A percentile compares a stretch with the other conserved stretches of the same genome.
These are phyloP conservation scores for Hypoxylon rickii DNA, from an alignment of 495 filamentous ascomycete species.

Conservation along the genomic window DNA sequence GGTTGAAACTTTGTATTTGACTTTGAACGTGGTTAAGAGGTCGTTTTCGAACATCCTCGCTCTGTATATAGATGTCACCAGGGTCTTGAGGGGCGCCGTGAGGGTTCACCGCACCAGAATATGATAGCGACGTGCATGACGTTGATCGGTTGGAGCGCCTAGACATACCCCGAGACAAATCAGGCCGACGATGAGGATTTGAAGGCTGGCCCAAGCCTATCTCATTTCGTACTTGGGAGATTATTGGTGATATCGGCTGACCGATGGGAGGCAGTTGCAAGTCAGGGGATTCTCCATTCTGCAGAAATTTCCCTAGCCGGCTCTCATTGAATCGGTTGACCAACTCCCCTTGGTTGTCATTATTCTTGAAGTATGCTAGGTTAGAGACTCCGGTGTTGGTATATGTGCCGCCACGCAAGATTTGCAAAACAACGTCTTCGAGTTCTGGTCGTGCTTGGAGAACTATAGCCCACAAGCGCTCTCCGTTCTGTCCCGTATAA, in stretches of 20 bases:
- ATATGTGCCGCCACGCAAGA: constrained; percentile 33
- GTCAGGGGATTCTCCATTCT: constrained; percentile 38
- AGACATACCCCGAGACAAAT: constrained; percentile 7
- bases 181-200: constrained; percentile 21
- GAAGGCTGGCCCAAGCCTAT: constrained; percentile 21
- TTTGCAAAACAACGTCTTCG: constrained; percentile 38
- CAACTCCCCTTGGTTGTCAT: constrained; percentile 39
- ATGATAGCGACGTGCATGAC: constrained; percentile 11
- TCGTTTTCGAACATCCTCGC: constrained; percentile 37
- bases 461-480: constrained; percentile 39
- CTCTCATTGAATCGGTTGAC: constrained; percentile 39
- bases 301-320: constrained; percentile 34
- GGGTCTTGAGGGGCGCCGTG: constrained; percentile 40
- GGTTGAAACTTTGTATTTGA: constrained; percentile 17
- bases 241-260: constrained; percentile 26
- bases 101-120: constrained; percentile 24
- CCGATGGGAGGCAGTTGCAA: constrained; percentile 32
- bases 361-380: constrained; percentile 40
- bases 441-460: constrained; percentile 38
- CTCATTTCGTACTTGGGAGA: constrained; percentile 26
- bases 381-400: constrained; percentile 35
- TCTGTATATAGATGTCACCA: constrained; percentile 38
- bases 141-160: constrained; percentile 13
- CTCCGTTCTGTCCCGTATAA: constrained; percentile 42
- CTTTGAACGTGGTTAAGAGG: constrained; percentile 24